phyloP scores from a whole-genome alignment of 2,329 filamentous ascomycete genomes.

The Teratosphaeria epicoccoides region DNA sequence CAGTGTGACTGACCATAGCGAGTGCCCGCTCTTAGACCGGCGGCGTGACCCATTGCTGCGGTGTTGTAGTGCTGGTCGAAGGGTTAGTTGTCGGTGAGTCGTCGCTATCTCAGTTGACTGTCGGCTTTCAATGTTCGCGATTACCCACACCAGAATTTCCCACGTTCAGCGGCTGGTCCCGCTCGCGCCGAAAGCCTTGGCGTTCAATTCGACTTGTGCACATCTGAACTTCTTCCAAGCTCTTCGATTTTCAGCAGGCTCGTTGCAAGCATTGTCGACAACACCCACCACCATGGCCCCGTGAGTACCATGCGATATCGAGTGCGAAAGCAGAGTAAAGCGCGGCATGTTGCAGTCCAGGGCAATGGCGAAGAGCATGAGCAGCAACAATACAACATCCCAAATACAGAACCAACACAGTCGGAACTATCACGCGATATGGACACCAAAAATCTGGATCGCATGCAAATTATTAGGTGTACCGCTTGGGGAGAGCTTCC shows the following conservation, averaged over 20 bases:
- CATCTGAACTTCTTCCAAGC: background rate
- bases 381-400: background rate
- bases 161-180: background rate
- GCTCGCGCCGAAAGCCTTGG: background rate
- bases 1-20: slow-evolving; percentile 28
- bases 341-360: background rate
- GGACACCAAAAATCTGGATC: too few relatives aligned
- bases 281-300: background rate
- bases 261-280: background rate
- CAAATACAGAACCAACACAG: too few relatives aligned
- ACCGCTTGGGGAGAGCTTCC: too few relatives aligned
- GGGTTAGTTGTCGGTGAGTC: background rate
- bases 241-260: background rate
- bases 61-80: background rate
- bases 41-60: slow-evolving; percentile 44
- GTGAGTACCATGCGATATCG: background rate
- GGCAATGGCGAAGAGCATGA: background rate
- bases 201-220: background rate
- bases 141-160: background rate
- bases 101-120: background rate
- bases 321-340: background rate
- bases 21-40: slow-evolving; percentile 35
- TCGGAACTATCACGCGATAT: too few relatives aligned
- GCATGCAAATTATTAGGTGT: too few relatives aligned
- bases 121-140: background rate